A percentile compares a stretch with the other conserved stretches of the same genome.
Conservation (phyloP, 2,329 filamentous ascomycete species). For the Diaporthe sp. region DNA sequence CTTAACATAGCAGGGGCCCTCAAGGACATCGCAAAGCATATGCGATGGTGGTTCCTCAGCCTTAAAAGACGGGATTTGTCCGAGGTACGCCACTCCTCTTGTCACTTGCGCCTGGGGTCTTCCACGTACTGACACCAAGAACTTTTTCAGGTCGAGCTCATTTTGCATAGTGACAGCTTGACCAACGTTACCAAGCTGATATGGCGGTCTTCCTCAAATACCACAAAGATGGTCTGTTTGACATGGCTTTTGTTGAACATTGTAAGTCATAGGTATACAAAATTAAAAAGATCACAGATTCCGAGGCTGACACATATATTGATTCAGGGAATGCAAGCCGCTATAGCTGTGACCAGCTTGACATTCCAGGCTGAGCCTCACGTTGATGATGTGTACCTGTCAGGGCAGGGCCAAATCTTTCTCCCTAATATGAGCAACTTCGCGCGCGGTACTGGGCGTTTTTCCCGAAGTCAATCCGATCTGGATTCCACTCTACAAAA, state of each 20-base stretch:
- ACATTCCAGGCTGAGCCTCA: slow-evolving; percentile 16
- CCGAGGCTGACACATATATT: not conserved
- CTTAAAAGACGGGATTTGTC: not conserved
- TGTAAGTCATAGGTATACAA: not conserved
- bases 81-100: not conserved
- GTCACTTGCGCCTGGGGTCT: not conserved
- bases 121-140: not conserved
- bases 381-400: slow-evolving; percentile 1
- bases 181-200: not conserved
- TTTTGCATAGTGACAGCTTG: slow-evolving; percentile 12
- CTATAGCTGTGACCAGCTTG: slow-evolving; percentile 5
- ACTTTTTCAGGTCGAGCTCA: not conserved
- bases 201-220: not conserved
- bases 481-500: not conserved
- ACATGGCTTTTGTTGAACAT: not conserved
- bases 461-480: not conserved
- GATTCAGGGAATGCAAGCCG: not conserved
- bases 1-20: slow-evolving; percentile 6
- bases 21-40: not conserved
- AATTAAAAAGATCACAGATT: fast-evolving
- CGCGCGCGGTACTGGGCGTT: slow-evolving; percentile 7
- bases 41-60: slow-evolving; percentile 7
- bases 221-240: not conserved
- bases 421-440: slow-evolving; percentile 14
- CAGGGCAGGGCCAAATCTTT: not conserved